A percentile compares a stretch with the other conserved stretches of the same genome.
phyloP scores from a whole-genome alignment of 2,329 filamentous ascomycete genomes.

The Trichoderma afroharzianum region DNA sequence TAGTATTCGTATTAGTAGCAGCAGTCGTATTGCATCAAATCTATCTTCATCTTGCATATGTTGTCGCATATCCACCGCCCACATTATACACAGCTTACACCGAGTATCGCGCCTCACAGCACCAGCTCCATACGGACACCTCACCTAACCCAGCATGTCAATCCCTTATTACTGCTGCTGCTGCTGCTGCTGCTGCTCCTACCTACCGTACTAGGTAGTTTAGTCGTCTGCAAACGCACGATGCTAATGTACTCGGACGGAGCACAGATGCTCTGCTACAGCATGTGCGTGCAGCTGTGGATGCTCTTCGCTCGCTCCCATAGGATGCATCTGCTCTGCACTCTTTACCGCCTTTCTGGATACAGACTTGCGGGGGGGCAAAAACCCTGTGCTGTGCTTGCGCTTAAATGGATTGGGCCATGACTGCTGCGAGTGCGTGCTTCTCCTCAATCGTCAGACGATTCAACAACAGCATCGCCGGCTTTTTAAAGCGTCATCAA shows the following conservation, averaged over 20 bases:
- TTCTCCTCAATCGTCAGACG: constrained; percentile 3
- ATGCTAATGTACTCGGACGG: background rate
- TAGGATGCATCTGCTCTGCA: background rate
- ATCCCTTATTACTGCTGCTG: too few species aligned
- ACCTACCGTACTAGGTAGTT: background rate
- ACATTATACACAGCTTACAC: background rate
- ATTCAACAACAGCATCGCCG: background rate
- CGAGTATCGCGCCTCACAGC: background rate
- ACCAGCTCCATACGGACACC: background rate
- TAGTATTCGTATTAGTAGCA: too few species aligned
- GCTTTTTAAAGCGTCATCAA: background rate
- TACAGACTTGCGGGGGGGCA: constrained; percentile 7
- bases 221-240: background rate
- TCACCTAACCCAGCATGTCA: background rate
- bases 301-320: background rate
- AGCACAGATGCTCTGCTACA: background rate
- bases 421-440: constrained; percentile 2
- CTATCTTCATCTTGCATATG: background rate
- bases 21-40: too few species aligned
- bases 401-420: constrained; percentile 7
- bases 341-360: constrained; percentile 17
- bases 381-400: constrained; percentile 4
- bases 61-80: background rate
- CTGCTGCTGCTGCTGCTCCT: background rate
- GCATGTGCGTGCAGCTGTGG: background rate